Base-by-base conservation (phyloP, 192 early-diverging fungal genomes). In the Backusella mclennaniae region DNA sequence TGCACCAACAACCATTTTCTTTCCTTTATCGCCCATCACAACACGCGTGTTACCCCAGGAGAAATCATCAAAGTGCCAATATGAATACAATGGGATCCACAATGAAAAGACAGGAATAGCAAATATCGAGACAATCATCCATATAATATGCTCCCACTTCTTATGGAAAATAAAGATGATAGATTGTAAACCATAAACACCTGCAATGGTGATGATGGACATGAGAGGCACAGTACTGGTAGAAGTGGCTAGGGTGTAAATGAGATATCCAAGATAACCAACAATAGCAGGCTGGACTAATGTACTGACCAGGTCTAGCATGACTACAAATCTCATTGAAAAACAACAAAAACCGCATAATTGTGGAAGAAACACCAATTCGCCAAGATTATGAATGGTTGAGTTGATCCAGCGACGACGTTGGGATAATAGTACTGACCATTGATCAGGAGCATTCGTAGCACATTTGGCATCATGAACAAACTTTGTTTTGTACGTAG, bases 371-470 rank as follows among this genome's bases (percentile, higher is more conserved):
- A 95, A 92, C 23, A 96, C 78, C 53, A 99, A 85, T 82, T 99
- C 98, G 66, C 97, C 89, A 78, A 98, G 87, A 80, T 99, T 99
- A 87, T 99, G 98, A 6, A 99, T 92, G 8, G 98, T 99, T 41
- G 96, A 98, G 85, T 99, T 99, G 80, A 99, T 99, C 98, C 98
- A 99, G 77, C 98, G 93, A 84, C 98, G 95, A 76, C 98, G 93
- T 83, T 99, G 98, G 9, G 98, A 99, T 35, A 99, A 82, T 67
- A 99, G 83, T 17, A 99, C 94, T 31, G 88, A 85, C 92, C 96
- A 97, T 73, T 90, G 90, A 76, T 98, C 98, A 5, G 98, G 98
- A 14, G 94, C 98, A 74, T 89, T 93, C 41, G 98, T 99, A 78
- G 86, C 89, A 83, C 97, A 98, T 75, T 92, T 88, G 6, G 98